Evolutionary conservation across 2,329 filamentous ascomycete species (phyloP), one percentile per base, ranked within the genome.

Genomic region (Colletotrichum simmondsii): DNA sequence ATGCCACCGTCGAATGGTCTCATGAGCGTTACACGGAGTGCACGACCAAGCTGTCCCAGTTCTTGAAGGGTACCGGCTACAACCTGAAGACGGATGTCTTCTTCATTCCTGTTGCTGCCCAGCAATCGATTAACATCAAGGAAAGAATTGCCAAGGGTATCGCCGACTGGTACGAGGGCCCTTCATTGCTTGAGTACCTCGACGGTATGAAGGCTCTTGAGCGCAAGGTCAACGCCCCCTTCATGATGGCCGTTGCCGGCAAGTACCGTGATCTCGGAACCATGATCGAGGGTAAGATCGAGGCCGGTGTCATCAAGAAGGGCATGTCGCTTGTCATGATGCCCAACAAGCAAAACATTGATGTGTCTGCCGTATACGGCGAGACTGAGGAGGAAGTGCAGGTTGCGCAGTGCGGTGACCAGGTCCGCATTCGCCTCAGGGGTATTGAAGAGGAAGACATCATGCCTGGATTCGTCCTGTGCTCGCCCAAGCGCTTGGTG

Each of bases 211-310:
- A 93, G 79, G 92, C 96, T 14, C 90, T 98, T 52, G 96, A 99
- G 83, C 94, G 97, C 78, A 99, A 98, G 87, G 85, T 98, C 78
- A 98, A 98, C 78, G 97, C 97, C 2, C 96, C 97, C 11, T 98
- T 99, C 89, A 98, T 99, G 97, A 98, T 99, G 95, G 94, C 97
- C 10, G 89, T 99, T 76, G 94, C 94, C 75, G 95, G 94, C 84
- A 99, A 99, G 86, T 99, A 98, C 87, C 91, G 94, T 78, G 97
- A 99, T 81, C 93, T 99, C 89, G 97, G 97, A 78, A 99, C 97
- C 74, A 95, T 99, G 90, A 91, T 98, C 54, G 97, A 99, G 86
- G 97, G 97, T 77, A 98, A 98, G 88, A 94, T 99, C 76, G 97
- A 99, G 84, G 94, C 95, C 22, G 96, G 95, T 81, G 93, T 98